Base-by-base conservation (phyloP, 148 eudicot genomes). In the Arctostaphylos glauca region DNA sequence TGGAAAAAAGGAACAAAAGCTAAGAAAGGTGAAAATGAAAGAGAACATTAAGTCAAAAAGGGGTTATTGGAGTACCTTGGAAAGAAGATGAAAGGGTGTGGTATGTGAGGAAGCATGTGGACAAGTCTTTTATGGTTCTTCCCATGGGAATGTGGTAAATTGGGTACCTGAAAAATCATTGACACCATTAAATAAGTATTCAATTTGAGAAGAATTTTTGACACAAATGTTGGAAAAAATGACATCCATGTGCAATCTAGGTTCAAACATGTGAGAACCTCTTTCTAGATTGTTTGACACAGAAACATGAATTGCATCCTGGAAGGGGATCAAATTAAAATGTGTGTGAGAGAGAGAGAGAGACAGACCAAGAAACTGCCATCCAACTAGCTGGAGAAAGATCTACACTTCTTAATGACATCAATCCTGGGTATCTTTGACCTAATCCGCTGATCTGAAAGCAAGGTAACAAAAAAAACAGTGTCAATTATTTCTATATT, bases 321-420 rank as follows among this genome's bases (percentile, higher is more conserved):
- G 44, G 9, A 47, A 73, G 25, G 15, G 49, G 46, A 16, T 59
- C 64, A 44, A 43, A 38, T 44, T 44, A 70, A 70, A 38, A 13
- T 44, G 44, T 4, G 13, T 10, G 12, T 1, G 59, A 48, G 49
- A 54, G 81, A 14, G 21, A 6, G 15, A 43, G 47, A 81, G 80
- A 66, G 72, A 80, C 46, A 47, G 70, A 94, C 98, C 98, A 95
- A 64, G 98, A 91, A 80, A 94, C 94, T 41, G 98, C 91, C 94
- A 94, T 89, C 98, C 98, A 94, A 89, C 92, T 94, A 86, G 96
- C 98, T 2, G 98, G 98, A 44, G 98, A 94, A 78, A 94, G 96
- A 87, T 94, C 98, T 6, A 94, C 98, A 66, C 96, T 94, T 86
- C 91, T 91, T 71, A 94, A 76, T 54, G 96, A 89, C 98, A 93